A percentile compares a stretch with the other conserved stretches of the same genome.
These are phyloP conservation scores for Polyplosphaeria fusca DNA, from an alignment of 495 filamentous ascomycete species.

Conservation along the genomic window DNA sequence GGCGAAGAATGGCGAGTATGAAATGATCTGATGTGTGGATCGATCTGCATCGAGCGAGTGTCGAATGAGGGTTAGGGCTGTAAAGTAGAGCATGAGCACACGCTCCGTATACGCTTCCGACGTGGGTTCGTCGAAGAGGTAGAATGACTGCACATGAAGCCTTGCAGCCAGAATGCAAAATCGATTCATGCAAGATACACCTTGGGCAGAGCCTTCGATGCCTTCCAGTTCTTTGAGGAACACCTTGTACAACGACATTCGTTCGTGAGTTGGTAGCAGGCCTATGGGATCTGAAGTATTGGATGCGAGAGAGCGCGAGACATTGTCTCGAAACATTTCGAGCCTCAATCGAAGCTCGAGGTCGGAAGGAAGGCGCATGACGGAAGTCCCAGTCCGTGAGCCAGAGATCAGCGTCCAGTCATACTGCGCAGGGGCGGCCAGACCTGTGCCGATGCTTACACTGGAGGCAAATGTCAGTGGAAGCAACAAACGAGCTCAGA, in stretches of 20 bases:
- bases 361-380: background rate
- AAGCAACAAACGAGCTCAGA: background rate
- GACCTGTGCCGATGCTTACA: constrained; percentile 9
- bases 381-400: background rate
- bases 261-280: constrained; percentile 2
- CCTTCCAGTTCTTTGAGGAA: constrained; percentile 1
- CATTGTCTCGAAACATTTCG: constrained; percentile 13
- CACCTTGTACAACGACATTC: constrained; percentile 1
- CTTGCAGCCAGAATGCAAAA: constrained; percentile 11
- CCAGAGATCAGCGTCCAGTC: background rate
- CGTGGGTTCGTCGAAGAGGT: constrained; percentile 8
- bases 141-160: constrained; percentile 9
- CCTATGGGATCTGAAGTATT: constrained; percentile 2
- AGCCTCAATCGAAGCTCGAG: background rate
- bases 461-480: background rate
- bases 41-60: constrained; percentile 1
- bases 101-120: constrained; percentile 8
- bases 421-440: constrained; percentile 4
- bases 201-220: background rate
- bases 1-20: background rate
- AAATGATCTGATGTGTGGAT: background rate
- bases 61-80: background rate
- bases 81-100: constrained; percentile 5
- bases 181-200: background rate
- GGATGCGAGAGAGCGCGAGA: constrained; percentile 2